phyloP scores from a whole-genome alignment of 1,284 basidiomycete species.

The Gastroboletus turbinatus region DNA sequence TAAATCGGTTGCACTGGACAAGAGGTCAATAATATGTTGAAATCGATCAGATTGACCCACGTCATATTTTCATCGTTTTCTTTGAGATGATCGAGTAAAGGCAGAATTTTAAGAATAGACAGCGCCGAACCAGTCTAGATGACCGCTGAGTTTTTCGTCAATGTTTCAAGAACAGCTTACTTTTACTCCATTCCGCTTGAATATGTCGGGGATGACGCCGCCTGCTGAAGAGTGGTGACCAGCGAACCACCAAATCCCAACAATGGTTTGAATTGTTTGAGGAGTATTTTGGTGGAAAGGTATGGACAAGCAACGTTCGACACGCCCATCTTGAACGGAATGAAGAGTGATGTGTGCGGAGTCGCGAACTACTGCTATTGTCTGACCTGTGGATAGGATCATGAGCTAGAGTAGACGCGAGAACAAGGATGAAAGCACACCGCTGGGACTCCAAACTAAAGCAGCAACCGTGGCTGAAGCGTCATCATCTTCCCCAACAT shows the following conservation, averaged over 20 bases:
- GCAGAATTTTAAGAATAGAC: conserved; percentile 64
- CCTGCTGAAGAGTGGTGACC: conserved; percentile 43
- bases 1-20: conserved; percentile 62
- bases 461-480: conserved; percentile 51
- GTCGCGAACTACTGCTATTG: conserved; percentile 68
- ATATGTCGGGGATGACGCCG: conserved; percentile 67
- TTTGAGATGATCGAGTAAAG: conserved; percentile 66
- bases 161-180: conserved; percentile 41
- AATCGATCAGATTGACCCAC: conserved; percentile 38
- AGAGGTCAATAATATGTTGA: conserved; percentile 11
- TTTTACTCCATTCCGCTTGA: conserved; percentile 62
- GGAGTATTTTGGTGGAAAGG: conserved; percentile 17
- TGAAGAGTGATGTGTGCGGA: conserved; percentile 67
- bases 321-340: conserved; percentile 71
- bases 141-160: conserved; percentile 5
- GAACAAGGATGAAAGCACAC: conserved; percentile 39
- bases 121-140: conserved; percentile 72
- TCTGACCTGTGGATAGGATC: conserved; percentile 51
- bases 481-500: conserved; percentile 49
- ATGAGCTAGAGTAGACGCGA: conserved; percentile 6
- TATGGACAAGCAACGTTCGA: conserved; percentile 47
- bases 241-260: conserved; percentile 70
- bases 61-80: conserved; percentile 62
- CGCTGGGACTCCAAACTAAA: conserved; percentile 79
- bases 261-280: conserved; percentile 34